Conservation (phyloP, 163 green algal species). For the Scenedesmus sp. region DNA sequence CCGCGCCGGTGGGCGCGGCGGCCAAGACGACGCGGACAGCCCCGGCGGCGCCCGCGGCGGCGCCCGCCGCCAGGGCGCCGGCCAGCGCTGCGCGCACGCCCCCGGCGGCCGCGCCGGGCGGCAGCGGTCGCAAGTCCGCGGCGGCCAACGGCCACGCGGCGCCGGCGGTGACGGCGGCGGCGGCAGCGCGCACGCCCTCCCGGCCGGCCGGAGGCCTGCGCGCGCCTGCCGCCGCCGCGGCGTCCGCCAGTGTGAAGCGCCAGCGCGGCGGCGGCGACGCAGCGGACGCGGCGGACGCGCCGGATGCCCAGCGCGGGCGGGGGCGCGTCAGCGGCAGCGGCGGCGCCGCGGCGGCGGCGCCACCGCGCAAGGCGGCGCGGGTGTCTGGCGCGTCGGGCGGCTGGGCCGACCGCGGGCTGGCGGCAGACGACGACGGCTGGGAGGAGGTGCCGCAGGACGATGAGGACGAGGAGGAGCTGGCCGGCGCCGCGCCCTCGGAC, state of each 20-base stretch:
- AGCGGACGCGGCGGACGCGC: neutral
- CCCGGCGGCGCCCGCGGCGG: neutral
- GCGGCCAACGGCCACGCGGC: too few relatives aligned
- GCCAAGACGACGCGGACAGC: too few relatives aligned
- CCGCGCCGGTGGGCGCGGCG: neutral
- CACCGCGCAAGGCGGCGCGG: neutral
- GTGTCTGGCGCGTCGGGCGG: neutral
- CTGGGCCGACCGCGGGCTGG: neutral
- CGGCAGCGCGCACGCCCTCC: too few relatives aligned
- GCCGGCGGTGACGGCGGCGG: too few relatives aligned
- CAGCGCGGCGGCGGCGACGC: too few relatives aligned
- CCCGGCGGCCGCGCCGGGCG: neutral
- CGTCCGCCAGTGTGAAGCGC: too few relatives aligned
- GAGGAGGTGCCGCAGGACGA: conserved; percentile 30
- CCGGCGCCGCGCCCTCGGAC: too few relatives aligned
- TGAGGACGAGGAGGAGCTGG: neutral
- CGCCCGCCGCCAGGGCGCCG: neutral
- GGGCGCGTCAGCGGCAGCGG: neutral
- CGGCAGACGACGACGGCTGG: conserved; percentile 33
- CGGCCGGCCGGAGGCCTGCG: too few relatives aligned
- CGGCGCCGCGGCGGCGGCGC: neutral
- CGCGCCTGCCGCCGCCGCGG: too few relatives aligned
- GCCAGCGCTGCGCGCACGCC: neutral
- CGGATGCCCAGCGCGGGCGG: neutral
- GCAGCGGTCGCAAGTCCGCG: too few relatives aligned